Evolutionary conservation across 352 stramenopile species (phyloP), one percentile per base, ranked within the genome.

Genomic region (Pythium rishiriense): DNA sequence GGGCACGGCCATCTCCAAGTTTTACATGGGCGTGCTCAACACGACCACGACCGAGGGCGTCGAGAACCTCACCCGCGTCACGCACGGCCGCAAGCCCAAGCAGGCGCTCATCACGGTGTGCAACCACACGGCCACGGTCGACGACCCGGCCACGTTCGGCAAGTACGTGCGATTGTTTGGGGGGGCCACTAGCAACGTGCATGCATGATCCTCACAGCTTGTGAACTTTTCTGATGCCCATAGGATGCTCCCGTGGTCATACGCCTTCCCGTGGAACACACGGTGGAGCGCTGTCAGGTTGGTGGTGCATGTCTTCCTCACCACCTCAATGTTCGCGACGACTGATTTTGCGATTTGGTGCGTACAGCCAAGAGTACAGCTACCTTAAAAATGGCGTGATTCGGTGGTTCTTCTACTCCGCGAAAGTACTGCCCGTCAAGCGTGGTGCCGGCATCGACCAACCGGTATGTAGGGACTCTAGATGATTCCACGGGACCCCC

Each of bases 121-220:
- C 29, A 94, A 94, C 64, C 86, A 94, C 76, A 87, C 83, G 52
- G 82, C 86, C 11, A 94, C 84, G 6, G 82, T 94, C 28, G 86
- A 94, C 64, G 86, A 94, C 53, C 86, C 86, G 0, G 83, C 68
- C 22, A 62, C 92, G 2, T 71, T 94, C 48, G 82, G 82, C 7
- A 76, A 73, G 83, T 91, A 78, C 51, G 79, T 74, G 49, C 24
- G 22, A 31, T 11, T 31, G 17, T 12, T 28, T 50, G 14, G 9
- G n/a, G n/a, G n/a, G n/a, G n/a, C n/a, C n/a, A n/a, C n/a, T n/a
- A n/a, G n/a, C n/a, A n/a, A n/a, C n/a, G n/a, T n/a, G n/a, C 8
- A 4, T 26, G 21, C 5, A 19, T 33, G 21, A 26, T 31, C 10
- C 22, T 47, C 33, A 46, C 24, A 22, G 24, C 24, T 12, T 24